A percentile compares a stretch with the other conserved stretches of the same genome.
Conservation (phyloP, 768 basidiomycete species). For the Pulveroboletus sp. region DNA sequence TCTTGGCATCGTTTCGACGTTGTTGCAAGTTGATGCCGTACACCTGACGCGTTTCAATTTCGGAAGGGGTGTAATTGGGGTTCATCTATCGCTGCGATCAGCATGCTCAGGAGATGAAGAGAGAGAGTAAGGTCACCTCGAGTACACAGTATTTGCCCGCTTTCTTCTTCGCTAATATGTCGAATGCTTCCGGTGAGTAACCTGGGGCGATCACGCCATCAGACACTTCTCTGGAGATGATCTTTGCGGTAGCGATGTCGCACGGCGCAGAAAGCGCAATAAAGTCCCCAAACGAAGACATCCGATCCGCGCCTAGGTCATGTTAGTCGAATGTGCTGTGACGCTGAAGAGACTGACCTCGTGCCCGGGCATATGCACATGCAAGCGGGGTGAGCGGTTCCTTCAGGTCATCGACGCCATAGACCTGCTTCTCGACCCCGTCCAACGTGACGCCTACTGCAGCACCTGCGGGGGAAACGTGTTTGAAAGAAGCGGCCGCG, state of each 20-base stretch:
- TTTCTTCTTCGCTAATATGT: conserved; percentile 93
- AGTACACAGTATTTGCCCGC: conserved; percentile 98
- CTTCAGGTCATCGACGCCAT: conserved; percentile 94
- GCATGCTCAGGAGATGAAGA: neutral
- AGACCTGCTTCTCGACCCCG: conserved; percentile 86
- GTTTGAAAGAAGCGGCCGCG: conserved; percentile 98
- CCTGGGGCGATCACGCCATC: conserved; percentile 98
- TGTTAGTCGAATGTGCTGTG: conserved; percentile 2
- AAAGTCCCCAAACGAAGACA: conserved; percentile 99
- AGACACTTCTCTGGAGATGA: conserved; percentile 98
- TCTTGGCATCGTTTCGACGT: conserved; percentile 84
- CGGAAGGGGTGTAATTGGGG: conserved; percentile 71
- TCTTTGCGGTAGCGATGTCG: conserved; percentile 90
- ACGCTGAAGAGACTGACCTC: conserved; percentile 49
- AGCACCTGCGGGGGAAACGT: conserved; percentile 96
- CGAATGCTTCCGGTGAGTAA: conserved; percentile 82
- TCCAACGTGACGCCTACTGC: conserved; percentile 85
- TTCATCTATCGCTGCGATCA: conserved; percentile 64
- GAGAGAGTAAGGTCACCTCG: conserved; percentile 48
- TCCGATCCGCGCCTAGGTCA: conserved; percentile 82
- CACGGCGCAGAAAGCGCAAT: conserved; percentile 92
- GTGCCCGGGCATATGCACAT: conserved; percentile 90
- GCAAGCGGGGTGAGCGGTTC: conserved; percentile 86
- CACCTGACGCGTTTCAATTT: conserved; percentile 90
- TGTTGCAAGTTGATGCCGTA: conserved; percentile 91